A percentile compares a stretch with the other conserved stretches of the same genome.
Evolutionary conservation across 805 yeast species (phyloP).

Genomic region (Myxozyma lipomycoides): DNA sequence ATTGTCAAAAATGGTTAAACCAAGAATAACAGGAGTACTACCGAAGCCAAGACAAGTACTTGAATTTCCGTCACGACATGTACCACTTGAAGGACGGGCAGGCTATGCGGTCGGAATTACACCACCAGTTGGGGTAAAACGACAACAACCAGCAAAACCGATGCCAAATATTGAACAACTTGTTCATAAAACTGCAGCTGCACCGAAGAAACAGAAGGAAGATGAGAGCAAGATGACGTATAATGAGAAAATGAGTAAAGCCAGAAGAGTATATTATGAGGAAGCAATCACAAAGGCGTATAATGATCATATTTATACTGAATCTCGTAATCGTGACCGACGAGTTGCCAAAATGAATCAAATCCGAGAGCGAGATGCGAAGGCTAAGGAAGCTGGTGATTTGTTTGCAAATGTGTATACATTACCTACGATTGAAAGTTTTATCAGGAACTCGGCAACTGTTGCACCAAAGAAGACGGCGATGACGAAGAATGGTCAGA

Average conservation of each 20-base stretch:
- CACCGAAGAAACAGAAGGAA: background rate
- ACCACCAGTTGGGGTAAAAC: background rate
- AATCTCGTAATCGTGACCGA: background rate
- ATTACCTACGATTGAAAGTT: background rate
- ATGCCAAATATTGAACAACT: background rate
- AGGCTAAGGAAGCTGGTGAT: background rate
- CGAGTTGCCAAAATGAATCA: background rate
- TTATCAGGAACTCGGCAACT: background rate
- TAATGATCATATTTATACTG: background rate
- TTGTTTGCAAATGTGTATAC: background rate
- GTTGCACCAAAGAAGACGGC: background rate
- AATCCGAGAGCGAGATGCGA: background rate
- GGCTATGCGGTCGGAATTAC: background rate
- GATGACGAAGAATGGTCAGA: background rate
- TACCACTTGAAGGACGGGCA: background rate
- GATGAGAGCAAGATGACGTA: background rate
- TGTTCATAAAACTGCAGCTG: background rate
- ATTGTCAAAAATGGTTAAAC: background rate
- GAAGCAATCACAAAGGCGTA: background rate
- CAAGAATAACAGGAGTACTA: background rate
- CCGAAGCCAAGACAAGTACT: background rate
- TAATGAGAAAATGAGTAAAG: background rate
- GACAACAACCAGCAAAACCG: background rate
- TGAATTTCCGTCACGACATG: background rate
- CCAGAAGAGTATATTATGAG: background rate